phyloP scores from a whole-genome alignment of 768 basidiomycete species.

The Obba rivulosa region DNA sequence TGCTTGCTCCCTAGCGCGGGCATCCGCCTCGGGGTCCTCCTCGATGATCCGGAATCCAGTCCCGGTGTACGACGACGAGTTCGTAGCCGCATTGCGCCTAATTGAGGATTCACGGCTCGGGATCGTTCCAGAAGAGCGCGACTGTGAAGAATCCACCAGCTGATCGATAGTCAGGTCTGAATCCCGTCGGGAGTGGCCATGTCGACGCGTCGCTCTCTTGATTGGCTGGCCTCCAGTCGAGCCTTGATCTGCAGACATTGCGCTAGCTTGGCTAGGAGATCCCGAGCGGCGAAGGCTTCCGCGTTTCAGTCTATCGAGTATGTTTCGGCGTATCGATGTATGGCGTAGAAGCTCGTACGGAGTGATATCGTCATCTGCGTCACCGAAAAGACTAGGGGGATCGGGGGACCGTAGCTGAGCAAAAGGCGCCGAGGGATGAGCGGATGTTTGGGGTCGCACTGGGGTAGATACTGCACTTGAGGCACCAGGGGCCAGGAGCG shows the following conservation, averaged over 20 bases:
- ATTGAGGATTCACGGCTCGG: constrained; percentile 9
- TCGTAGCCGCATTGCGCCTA: constrained; percentile 7
- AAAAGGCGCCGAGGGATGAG: background rate
- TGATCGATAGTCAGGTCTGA: constrained; percentile 16
- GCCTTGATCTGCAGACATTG: background rate
- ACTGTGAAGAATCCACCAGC: background rate
- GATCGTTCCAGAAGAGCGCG: constrained; percentile 9
- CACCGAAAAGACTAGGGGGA: constrained; percentile 14
- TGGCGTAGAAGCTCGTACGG: constrained; percentile 45
- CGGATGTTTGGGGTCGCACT: background rate
- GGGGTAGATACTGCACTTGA: background rate
- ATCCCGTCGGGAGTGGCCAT: constrained; percentile 10
- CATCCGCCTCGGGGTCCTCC: constrained; percentile 27
- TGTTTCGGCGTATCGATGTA: constrained; percentile 47
- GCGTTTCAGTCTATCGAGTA: constrained; percentile 34
- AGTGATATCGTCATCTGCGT: constrained; percentile 20
- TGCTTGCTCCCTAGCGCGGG: constrained; percentile 9
- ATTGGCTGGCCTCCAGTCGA: background rate
- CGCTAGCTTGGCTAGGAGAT: constrained; percentile 6
- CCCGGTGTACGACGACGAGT: constrained; percentile 23
- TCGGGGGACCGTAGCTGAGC: background rate
- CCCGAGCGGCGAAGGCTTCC: constrained; percentile 27
- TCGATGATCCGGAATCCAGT: constrained; percentile 40
- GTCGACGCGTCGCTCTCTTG: background rate
- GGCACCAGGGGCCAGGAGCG: constrained; percentile 20